A percentile compares a stretch with the other conserved stretches of the same genome.
phyloP scores from a whole-genome alignment of 2,329 filamentous ascomycete genomes.

The Aspergillus brunneoviolaceus region DNA sequence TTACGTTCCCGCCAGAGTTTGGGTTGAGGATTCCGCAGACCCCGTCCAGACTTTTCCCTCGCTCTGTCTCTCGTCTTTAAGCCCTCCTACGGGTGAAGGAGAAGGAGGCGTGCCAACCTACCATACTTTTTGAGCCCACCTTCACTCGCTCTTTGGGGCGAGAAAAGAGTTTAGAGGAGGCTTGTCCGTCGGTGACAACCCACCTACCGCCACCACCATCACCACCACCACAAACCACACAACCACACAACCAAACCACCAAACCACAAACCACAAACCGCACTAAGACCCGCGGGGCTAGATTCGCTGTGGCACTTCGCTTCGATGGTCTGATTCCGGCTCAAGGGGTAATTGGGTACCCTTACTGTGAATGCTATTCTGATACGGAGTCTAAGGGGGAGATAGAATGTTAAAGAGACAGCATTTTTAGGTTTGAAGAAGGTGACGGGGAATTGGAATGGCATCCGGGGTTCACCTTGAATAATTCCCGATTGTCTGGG shows the following conservation, averaged over 20 bases:
- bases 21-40: conserved; percentile 17
- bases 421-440: neutral
- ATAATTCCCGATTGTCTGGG: neutral
- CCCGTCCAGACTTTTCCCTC: conserved; percentile 6
- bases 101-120: neutral
- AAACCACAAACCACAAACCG: neutral
- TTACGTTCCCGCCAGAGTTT: conserved; percentile 9
- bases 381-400: neutral
- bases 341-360: neutral
- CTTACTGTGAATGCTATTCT: neutral
- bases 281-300: neutral
- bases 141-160: neutral
- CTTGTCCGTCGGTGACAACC: neutral
- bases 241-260: neutral
- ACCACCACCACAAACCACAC: neutral
- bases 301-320: conserved; percentile 5
- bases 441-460: neutral
- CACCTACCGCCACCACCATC: neutral
- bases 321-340: neutral
- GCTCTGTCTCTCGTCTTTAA: neutral
- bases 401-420: neutral
- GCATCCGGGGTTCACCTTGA: neutral
- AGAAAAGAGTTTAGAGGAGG: neutral
- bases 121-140: neutral
- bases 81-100: neutral